These are phyloP conservation scores for Acanthamoeba polyphaga DNA, from an alignment of 208 protist species.

Conservation along the genomic window DNA sequence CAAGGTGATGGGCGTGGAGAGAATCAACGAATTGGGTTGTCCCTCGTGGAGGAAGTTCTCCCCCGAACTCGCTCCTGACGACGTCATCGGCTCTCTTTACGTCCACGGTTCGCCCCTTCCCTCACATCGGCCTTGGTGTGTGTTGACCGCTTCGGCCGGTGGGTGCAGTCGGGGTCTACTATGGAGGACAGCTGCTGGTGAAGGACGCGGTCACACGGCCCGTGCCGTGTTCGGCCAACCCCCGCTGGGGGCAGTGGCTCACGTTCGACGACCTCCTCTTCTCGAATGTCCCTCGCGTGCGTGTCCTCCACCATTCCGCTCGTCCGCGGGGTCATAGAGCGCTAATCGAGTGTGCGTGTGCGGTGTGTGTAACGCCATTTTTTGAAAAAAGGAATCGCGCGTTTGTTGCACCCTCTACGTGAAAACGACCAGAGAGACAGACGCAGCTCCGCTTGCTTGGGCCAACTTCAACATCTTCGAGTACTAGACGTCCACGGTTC, in stretches of 20 bases:
- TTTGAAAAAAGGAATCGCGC: background rate
- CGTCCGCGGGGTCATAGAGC: background rate
- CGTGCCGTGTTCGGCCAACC: conserved; percentile 14
- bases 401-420: conserved; percentile 7
- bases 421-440: background rate
- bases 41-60: conserved; percentile 10
- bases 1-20: background rate
- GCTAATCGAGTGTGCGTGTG: background rate
- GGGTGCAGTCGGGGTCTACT: background rate
- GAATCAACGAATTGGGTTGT: background rate
- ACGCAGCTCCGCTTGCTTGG: background rate
- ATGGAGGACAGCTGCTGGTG: background rate
- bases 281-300: conserved; percentile 15
- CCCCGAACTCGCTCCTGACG: background rate
- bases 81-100: background rate
- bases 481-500: background rate
- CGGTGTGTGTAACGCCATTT: background rate
- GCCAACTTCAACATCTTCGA: conserved; percentile 62
- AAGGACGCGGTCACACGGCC: background rate
- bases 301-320: background rate
- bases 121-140: background rate
- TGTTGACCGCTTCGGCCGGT: background rate
- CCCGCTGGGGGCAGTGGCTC: conserved; percentile 22
- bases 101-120: background rate
- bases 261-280: conserved; percentile 5